These are phyloP conservation scores for Schizosaccharomyces japonicus DNA, from an alignment of 805 yeast species.

Conservation along the genomic window DNA sequence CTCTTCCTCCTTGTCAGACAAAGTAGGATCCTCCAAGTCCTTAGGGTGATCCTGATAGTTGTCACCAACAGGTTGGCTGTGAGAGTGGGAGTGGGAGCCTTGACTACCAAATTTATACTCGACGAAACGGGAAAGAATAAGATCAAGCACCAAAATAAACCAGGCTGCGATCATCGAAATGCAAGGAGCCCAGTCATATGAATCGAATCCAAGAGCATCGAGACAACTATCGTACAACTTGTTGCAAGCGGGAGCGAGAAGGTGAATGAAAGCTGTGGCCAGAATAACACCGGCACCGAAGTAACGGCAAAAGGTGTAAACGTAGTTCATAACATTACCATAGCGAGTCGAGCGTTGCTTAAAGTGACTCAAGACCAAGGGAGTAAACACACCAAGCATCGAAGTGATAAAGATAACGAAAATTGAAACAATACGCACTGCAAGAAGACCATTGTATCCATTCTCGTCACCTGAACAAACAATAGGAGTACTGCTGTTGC, in stretches of 20 bases:
- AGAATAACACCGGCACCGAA: slow-evolving; percentile 53
- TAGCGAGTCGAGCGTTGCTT: slow-evolving; percentile 7
- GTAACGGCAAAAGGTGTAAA: slow-evolving; percentile 11
- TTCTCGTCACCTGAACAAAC: slow-evolving; percentile 10
- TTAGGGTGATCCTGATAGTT: slow-evolving; percentile 5
- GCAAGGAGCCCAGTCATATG: slow-evolving; percentile 33
- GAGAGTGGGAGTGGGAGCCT: neutral
- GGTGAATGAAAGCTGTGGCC: slow-evolving; percentile 41
- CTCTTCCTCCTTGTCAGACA: no score
- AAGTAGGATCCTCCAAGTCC: neutral
- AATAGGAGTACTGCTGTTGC: neutral
- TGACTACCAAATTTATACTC: slow-evolving; percentile 17
- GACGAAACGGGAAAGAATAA: slow-evolving; percentile 23
- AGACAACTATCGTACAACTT: slow-evolving; percentile 17
- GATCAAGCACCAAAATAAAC: slow-evolving; percentile 23
- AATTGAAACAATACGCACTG: slow-evolving; percentile 30
- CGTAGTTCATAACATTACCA: slow-evolving; percentile 7
- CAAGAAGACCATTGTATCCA: slow-evolving; percentile 23
- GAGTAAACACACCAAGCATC: slow-evolving; percentile 24
- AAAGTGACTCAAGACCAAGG: slow-evolving; percentile 10
- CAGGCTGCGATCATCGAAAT: slow-evolving; percentile 24
- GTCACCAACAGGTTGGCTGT: slow-evolving; percentile 9
- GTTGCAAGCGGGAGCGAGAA: slow-evolving; percentile 10
- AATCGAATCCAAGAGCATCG: slow-evolving; percentile 25
- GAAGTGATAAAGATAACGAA: slow-evolving; percentile 35